Conservation (phyloP, 83 land plant genomes). For the Picea engelmannii region DNA sequence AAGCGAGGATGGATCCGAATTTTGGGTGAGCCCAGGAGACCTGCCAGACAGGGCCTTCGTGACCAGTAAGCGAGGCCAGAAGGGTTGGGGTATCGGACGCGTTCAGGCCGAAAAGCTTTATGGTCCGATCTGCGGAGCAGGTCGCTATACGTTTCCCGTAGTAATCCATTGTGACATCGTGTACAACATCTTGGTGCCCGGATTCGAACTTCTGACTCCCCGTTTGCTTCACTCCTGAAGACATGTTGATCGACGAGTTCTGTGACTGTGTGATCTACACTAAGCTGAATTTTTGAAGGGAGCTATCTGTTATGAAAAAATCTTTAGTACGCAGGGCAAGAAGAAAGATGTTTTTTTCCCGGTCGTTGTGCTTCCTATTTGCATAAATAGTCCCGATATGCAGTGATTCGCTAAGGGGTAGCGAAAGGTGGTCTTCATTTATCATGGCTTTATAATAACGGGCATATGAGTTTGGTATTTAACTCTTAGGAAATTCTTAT, state of each 20-base stretch:
- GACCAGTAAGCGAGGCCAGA: conserved; percentile 75
- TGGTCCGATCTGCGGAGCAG: conserved; percentile 78
- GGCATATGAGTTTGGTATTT: no score
- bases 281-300: no score
- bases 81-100: conserved; percentile 30
- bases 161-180: conserved; percentile 86
- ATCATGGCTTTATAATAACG: no score
- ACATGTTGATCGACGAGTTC: not conserved
- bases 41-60: conserved; percentile 92
- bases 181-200: conserved; percentile 88
- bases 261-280: no score
- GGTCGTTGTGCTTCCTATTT: no score
- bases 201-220: conserved; percentile 67
- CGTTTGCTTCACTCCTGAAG: conserved; percentile 27
- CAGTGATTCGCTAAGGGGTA: no score
- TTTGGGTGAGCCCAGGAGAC: conserved; percentile 94
- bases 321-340: no score
- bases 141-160: conserved; percentile 93
- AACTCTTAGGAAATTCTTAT: no score
- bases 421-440: no score
- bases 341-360: no score
- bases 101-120: conserved; percentile 67
- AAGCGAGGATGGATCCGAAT: conserved; percentile 83
- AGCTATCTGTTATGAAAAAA: no score
- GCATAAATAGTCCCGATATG: no score